Base-by-base conservation (phyloP, 2,329 filamentous ascomycete genomes). In the Elsinoe necatrix region DNA sequence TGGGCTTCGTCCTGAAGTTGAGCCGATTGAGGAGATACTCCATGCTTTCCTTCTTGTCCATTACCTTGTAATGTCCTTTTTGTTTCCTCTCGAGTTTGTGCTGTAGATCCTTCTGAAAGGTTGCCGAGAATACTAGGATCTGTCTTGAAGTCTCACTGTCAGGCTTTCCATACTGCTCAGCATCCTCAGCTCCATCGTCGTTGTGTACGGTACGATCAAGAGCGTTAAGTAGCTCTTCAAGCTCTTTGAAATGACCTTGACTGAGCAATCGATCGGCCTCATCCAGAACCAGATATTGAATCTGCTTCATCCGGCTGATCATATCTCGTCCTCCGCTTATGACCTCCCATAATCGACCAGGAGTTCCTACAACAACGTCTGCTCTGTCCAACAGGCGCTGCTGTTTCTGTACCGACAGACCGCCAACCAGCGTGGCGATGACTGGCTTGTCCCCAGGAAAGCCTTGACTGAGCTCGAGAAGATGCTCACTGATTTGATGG, bases 51-150 rank as follows among this genome's bases (percentile, higher is more conserved):
- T 85, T 82, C 57, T 89, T 82, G 64, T 78, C 82, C 73, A 87
- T 79, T 27, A 90, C 71, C 62, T 86, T 80, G 60, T 77, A 73
- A 34, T 72, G 73, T 61, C 75, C 80, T 57, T 81, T 83, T 18
- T 80, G 78, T 68, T 90, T 95, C 23, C 89, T 87, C 1, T 87
- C 83, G 11, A 98, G 79, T 69, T 96, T 97, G 64, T 92, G 88
- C 68, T 97, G 92, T 27, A 98, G 74, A 0, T 85, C 85, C 66
- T 91, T 92, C 68, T 95, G 87, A 70, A 98, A 95, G 0, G 93
- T 98, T 0, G 93, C 93, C 0, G 93, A 97, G 71, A 98, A 98
- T 18, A 98, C 89, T 0, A 98, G 80, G 0, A 91, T 97, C 68
- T 98, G 93, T 39, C 92, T 58, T 27, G 41, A 21, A 16, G 31